Percentiles rank a stretch among this genome's conserved stretches.
phyloP scores from a whole-genome alignment of 345 rosid species.

The Eucalyptus decipiens region DNA sequence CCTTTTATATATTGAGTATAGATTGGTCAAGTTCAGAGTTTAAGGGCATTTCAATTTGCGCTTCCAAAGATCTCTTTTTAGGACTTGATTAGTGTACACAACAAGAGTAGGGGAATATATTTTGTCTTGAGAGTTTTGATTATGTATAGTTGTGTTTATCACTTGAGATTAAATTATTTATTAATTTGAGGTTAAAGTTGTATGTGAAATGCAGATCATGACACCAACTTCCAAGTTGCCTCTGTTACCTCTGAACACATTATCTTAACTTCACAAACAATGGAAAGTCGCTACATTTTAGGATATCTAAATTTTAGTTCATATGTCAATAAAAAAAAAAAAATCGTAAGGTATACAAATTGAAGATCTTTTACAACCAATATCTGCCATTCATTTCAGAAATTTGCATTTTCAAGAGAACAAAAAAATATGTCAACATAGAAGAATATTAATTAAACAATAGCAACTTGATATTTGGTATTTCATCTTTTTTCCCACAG shows the following conservation, averaged over 20 bases:
- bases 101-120: too few relatives aligned
- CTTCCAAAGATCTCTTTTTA: background rate
- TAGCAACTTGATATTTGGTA: too few relatives aligned
- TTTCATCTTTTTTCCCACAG: background rate
- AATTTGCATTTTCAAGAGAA: too few relatives aligned
- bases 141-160: background rate
- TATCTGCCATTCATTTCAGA: background rate
- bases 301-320: background rate
- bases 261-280: background rate
- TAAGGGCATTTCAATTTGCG: background rate
- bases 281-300: background rate
- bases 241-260: background rate
- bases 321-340: accelerated
- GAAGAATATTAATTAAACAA: too few relatives aligned
- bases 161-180: background rate
- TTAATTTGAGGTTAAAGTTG: too few relatives aligned
- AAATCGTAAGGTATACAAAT: background rate
- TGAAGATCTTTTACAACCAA: background rate
- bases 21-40: background rate
- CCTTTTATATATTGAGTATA: background rate
- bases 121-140: background rate
- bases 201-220: too few relatives aligned
- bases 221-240: background rate
- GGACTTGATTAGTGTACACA: background rate
- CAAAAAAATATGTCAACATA: too few relatives aligned